Base-by-base conservation (phyloP, 2,329 filamentous ascomycete genomes). In the Aspergillus tanneri region DNA sequence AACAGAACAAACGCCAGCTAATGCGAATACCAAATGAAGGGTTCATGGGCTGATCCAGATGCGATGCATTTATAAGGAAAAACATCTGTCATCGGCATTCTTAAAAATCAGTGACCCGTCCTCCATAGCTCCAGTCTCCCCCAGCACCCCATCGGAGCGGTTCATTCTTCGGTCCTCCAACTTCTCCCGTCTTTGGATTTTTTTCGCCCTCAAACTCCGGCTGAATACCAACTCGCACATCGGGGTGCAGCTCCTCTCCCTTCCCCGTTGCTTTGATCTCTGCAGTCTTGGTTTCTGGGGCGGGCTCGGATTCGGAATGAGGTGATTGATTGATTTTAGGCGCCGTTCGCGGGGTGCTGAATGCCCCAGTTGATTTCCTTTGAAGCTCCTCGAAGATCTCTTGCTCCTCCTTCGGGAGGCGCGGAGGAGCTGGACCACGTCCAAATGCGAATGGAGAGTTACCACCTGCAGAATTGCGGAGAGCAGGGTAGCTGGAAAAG, bases 131-230 rank as follows among this genome's bases (percentile, higher is more conserved):
- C 87, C 91, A 99, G 67, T 88, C 85, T 1, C 88, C 85, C 0
- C 62, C 67, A 14, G 79, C 76, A 0, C 90, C 90, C 92, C 92
- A 96, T 60, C 91, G 76, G 66, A 97, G 65, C 43, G 93, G 93
- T 72, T 99, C 92, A 65, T 95, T 97, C 83, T 97, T 99, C 5
- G 93, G 93, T 1, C 93, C 93, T 5, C 93, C 93, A 9, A 96
- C 83, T 77, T 99, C 93, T 19, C 93, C 93, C 1, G 93, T 99
- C 77, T 86, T 87, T 2, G 93, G 93, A 69, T 99, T 97, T 46
- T 77, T 79, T 45, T 97, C 91, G 49, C 93, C 93, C 58, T 92
- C 85, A 62, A 99, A 99, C 73, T 97, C 92, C 2, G 93, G 91
- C 62, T 85, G 81, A 35, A 90, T 86, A 27, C 92, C 92, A 55